Conservation (phyloP, 805 yeast species). For the Suhomyces vadensis region DNA sequence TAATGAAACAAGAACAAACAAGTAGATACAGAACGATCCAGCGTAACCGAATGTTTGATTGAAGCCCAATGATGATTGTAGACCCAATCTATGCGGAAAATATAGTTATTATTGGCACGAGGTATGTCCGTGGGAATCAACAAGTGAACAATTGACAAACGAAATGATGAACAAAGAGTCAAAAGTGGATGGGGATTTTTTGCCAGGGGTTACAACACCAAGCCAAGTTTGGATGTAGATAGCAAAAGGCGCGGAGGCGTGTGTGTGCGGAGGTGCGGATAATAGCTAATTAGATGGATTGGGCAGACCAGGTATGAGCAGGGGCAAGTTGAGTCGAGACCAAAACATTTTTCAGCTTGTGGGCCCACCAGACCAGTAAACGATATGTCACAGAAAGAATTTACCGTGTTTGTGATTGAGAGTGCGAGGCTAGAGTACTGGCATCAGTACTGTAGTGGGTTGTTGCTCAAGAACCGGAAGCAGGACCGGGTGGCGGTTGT, state of each 20-base stretch:
- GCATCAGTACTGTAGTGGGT: conserved; percentile 17
- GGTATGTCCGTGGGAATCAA: too few species aligned
- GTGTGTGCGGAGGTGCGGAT: neutral
- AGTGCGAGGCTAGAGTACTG: conserved; percentile 9
- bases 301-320: neutral
- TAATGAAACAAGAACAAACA: too few species aligned
- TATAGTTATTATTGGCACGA: too few species aligned
- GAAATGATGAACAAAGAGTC: too few species aligned
- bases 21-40: too few species aligned
- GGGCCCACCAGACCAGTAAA: too few species aligned
- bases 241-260: neutral
- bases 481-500: conserved; percentile 20
- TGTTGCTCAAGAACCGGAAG: conserved; percentile 22
- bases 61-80: too few species aligned
- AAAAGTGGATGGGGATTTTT: too few species aligned
- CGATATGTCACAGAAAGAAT: conserved; percentile 25
- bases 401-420: conserved; percentile 23
- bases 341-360: too few species aligned
- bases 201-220: neutral
- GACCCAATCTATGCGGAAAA: too few species aligned
- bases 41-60: too few species aligned
- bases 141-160: too few species aligned
- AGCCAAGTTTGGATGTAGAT: neutral
- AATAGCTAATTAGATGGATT: neutral
- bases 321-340: neutral